Percentiles rank a stretch among this genome's conserved stretches.
phyloP scores from a whole-genome alignment of 306 rosid species.

The Inga laurina region DNA sequence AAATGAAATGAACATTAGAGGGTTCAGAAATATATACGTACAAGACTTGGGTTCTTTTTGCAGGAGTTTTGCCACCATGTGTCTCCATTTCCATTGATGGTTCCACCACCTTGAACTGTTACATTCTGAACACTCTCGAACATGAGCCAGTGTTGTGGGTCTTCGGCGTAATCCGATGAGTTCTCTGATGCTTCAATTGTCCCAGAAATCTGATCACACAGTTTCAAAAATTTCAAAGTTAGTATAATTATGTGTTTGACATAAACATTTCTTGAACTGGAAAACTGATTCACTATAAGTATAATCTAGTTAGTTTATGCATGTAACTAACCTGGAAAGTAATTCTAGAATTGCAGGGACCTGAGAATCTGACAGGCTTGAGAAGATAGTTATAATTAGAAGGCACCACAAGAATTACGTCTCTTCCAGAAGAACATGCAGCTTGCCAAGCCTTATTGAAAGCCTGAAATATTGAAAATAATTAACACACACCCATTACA shows the following conservation, averaged over 20 bases:
- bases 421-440: slow-evolving; percentile 49
- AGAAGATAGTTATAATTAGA: slow-evolving; percentile 50
- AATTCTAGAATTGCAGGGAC: slow-evolving; percentile 67
- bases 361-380: slow-evolving; percentile 55
- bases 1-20: neutral
- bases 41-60: slow-evolving; percentile 41
- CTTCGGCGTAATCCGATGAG: slow-evolving; percentile 47
- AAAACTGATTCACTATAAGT: neutral
- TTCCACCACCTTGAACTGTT: slow-evolving; percentile 66
- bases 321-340: slow-evolving; percentile 42
- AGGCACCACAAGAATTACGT: slow-evolving; percentile 40
- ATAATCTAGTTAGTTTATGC: neutral
- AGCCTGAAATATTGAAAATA: slow-evolving; percentile 45
- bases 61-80: slow-evolving; percentile 83
- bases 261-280: neutral
- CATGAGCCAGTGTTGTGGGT: slow-evolving; percentile 48
- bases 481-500: neutral
- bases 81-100: slow-evolving; percentile 71
- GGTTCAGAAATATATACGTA: neutral
- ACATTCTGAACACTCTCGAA: slow-evolving; percentile 50
- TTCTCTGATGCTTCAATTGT: slow-evolving; percentile 55
- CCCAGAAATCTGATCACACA: slow-evolving; percentile 49
- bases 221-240: neutral
- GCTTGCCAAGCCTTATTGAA: slow-evolving; percentile 64
- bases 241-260: neutral